phyloP scores from a whole-genome alignment of 495 filamentous ascomycete genomes.

The Daldinia concentrica region DNA sequence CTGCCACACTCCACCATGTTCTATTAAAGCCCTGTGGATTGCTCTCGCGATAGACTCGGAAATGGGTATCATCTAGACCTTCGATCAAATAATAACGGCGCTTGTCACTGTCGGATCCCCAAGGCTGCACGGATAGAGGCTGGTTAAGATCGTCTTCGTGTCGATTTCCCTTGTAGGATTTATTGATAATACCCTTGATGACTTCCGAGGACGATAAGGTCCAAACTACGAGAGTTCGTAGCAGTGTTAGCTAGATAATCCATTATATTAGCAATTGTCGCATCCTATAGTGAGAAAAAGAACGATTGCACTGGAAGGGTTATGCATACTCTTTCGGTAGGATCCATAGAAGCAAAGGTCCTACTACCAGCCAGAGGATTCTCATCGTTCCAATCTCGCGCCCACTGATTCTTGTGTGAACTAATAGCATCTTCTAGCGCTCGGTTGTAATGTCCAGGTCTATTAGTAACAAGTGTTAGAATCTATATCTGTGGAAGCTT shows the following conservation, averaged over 20 bases:
- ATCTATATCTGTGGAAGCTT: neutral
- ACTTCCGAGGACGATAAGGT: constrained; percentile 88
- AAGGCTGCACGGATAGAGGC: constrained; percentile 90
- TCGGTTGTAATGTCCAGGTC: constrained; percentile 86
- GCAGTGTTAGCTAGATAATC: constrained; percentile 71
- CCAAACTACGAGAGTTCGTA: constrained; percentile 88
- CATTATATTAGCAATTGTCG: constrained; percentile 28
- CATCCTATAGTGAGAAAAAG: neutral
- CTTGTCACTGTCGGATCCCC: constrained; percentile 91
- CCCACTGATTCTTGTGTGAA: constrained; percentile 88
- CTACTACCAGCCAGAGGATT: constrained; percentile 83
- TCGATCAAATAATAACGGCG: constrained; percentile 93
- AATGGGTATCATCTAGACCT: constrained; percentile 91
- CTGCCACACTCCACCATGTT: constrained; percentile 93
- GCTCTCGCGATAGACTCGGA: constrained; percentile 94
- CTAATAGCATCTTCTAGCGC: constrained; percentile 93
- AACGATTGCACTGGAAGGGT: neutral
- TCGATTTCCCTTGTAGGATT: constrained; percentile 88
- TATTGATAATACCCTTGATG: constrained; percentile 79
- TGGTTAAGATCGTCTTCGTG: constrained; percentile 94
- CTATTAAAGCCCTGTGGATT: constrained; percentile 79
- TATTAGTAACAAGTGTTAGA: constrained; percentile 44
- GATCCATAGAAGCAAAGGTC: constrained; percentile 80
- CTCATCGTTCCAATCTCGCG: constrained; percentile 81
- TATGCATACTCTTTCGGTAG: constrained; percentile 78